Evolutionary conservation across 345 rosid genomes (phyloP).

Genomic region (Limnanthes douglasii): DNA sequence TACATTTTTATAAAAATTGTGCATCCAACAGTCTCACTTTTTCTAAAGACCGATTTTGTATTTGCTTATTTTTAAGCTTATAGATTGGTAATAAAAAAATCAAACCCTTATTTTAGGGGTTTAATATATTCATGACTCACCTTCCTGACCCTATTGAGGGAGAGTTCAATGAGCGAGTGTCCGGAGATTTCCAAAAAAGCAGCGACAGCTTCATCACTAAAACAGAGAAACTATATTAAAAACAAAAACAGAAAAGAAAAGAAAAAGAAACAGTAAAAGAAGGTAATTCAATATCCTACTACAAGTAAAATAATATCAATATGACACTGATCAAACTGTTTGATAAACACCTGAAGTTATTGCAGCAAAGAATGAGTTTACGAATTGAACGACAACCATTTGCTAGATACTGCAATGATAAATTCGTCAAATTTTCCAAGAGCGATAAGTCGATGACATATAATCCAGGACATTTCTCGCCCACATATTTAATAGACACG

Average conservation of each 20-base stretch:
- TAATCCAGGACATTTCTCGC: constrained; percentile 13
- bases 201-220: constrained; percentile 52
- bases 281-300: no score
- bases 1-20: no score
- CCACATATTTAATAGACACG: constrained; percentile 14
- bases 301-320: no score
- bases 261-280: no score
- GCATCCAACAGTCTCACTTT: no score
- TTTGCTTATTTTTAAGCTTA: no score
- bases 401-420: constrained; percentile 19
- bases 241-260: neutral
- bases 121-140: constrained; percentile 19
- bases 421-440: constrained; percentile 21
- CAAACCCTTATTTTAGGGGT: constrained; percentile 18
- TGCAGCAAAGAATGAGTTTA: constrained; percentile 2
- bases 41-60: no score
- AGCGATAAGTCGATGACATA: constrained; percentile 27
- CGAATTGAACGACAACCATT: constrained; percentile 24
- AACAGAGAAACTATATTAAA: constrained; percentile 2
- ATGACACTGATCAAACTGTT: neutral
- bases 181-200: constrained; percentile 41
- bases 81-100: constrained; percentile 11
- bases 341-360: constrained; percentile 9
- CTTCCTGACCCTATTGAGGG: constrained; percentile 22
- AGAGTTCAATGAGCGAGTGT: constrained; percentile 25